phyloP scores from a whole-genome alignment of 352 stramenopile genomes.

The Plasmopara muralis region DNA sequence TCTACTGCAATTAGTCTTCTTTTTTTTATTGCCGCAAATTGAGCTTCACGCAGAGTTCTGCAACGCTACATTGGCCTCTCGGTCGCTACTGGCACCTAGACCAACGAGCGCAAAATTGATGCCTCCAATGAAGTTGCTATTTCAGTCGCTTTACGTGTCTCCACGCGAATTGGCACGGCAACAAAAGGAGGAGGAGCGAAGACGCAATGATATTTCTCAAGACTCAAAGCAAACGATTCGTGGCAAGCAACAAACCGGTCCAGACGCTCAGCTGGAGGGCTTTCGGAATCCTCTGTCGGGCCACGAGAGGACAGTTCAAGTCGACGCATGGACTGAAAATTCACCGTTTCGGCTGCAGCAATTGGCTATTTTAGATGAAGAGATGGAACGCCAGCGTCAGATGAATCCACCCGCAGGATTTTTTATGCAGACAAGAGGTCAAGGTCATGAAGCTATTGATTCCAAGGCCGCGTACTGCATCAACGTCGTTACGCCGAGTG shows the following conservation, averaged over 20 bases:
- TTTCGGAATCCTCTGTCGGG: constrained; percentile 10
- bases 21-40: constrained; percentile 63
- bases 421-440: constrained; percentile 63
- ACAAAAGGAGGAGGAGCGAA: constrained; percentile 35
- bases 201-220: constrained; percentile 24
- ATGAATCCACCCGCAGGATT: constrained; percentile 44
- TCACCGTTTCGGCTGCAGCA: constrained; percentile 6
- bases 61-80: constrained; percentile 44
- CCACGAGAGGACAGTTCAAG: constrained; percentile 15
- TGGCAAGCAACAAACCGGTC: constrained; percentile 7
- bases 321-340: constrained; percentile 14
- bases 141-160: constrained; percentile 72
- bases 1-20: constrained; percentile 68
- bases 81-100: constrained; percentile 27
- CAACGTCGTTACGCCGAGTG: constrained; percentile 58
- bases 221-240: constrained; percentile 20
- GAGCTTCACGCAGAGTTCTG: constrained; percentile 55
- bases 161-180: constrained; percentile 44
- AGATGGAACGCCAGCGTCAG: constrained; percentile 18
- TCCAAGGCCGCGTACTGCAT: constrained; percentile 68
- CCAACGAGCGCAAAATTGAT: constrained; percentile 43
- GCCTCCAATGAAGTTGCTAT: constrained; percentile 63
- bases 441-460: constrained; percentile 60
- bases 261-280: constrained; percentile 5
- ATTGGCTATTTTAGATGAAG: constrained; percentile 9